Evolutionary conservation across 768 basidiomycete species (phyloP).

Genomic region (Strobilomyces confusus): DNA sequence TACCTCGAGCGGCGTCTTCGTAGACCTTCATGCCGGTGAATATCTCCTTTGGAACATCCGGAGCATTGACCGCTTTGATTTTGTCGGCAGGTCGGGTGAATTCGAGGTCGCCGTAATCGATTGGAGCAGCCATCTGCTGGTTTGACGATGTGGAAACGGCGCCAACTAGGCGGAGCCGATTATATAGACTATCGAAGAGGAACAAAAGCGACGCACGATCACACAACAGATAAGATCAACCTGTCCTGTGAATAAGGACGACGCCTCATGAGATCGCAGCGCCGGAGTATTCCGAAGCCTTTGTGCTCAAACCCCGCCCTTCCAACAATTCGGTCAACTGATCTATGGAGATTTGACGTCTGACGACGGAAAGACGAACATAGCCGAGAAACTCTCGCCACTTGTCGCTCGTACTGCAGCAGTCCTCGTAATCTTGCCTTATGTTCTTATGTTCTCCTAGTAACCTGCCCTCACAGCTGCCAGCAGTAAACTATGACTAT

Average conservation of each 20-base stretch:
- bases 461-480: too few species aligned
- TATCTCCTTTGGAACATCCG: slow-evolving; percentile 30
- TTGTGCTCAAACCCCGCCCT: too few species aligned
- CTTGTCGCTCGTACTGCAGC: too few species aligned
- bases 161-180: neutral
- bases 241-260: neutral
- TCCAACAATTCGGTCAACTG: neutral
- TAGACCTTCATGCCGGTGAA: slow-evolving; percentile 36
- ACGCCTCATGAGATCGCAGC: neutral
- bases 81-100: slow-evolving; percentile 36
- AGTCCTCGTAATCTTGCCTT: too few species aligned
- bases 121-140: slow-evolving; percentile 20
- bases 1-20: slow-evolving; percentile 37
- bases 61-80: slow-evolving; percentile 38
- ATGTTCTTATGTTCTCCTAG: too few species aligned
- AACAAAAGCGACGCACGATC: slow-evolving; percentile 1
- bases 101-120: slow-evolving; percentile 31
- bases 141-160: neutral
- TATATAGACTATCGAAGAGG: slow-evolving; percentile 2
- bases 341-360: too few species aligned
- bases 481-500: too few species aligned
- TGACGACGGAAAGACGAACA: too few species aligned
- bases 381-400: too few species aligned
- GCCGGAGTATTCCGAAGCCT: neutral
- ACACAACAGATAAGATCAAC: slow-evolving; percentile 10